A percentile compares a stretch with the other conserved stretches of the same genome.
Conservation (phyloP, 352 stramenopile genomes). For the Pythium plurisporium region DNA sequence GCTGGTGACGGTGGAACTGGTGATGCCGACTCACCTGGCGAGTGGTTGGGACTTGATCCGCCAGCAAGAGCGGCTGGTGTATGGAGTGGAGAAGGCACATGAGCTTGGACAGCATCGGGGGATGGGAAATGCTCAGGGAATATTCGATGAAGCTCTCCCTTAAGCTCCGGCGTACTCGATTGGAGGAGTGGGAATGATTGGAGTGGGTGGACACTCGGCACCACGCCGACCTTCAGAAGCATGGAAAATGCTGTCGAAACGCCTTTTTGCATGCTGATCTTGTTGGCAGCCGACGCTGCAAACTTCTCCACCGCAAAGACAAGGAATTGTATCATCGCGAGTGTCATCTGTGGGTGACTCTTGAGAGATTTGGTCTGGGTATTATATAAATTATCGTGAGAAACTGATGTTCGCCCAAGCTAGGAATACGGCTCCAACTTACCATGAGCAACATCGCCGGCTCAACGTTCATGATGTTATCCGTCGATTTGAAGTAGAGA, state of each 20-base stretch:
- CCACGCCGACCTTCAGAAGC: slow-evolving; percentile 69
- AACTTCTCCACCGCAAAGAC: slow-evolving; percentile 86
- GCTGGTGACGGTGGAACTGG: slow-evolving; percentile 33
- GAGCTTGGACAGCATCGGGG: slow-evolving; percentile 43
- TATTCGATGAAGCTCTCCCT: slow-evolving; percentile 70
- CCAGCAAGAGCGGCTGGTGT: slow-evolving; percentile 5
- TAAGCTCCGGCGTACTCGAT: slow-evolving; percentile 62
- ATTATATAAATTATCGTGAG: no score
- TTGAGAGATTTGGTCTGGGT: slow-evolving; percentile 81
- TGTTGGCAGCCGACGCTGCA: slow-evolving; percentile 64
- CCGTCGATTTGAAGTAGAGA: slow-evolving; percentile 74
- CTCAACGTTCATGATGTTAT: slow-evolving; percentile 84
- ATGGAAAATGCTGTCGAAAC: slow-evolving; percentile 74
- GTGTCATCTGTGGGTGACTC: slow-evolving; percentile 76
- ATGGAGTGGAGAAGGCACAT: slow-evolving; percentile 19
- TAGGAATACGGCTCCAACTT: no score
- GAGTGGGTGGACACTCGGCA: slow-evolving; percentile 58
- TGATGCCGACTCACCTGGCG: slow-evolving; percentile 30
- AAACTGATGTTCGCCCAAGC: no score
- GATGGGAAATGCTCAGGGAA: slow-evolving; percentile 80
- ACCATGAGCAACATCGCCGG: slow-evolving; percentile 83
- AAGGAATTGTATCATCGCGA: slow-evolving; percentile 83
- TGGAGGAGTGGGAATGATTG: slow-evolving; percentile 75
- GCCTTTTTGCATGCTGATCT: slow-evolving; percentile 77
- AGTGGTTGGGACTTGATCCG: slow-evolving; percentile 36